These are phyloP conservation scores for Rosellinia necatrix DNA, from an alignment of 2,329 filamentous ascomycete species.

Conservation along the genomic window DNA sequence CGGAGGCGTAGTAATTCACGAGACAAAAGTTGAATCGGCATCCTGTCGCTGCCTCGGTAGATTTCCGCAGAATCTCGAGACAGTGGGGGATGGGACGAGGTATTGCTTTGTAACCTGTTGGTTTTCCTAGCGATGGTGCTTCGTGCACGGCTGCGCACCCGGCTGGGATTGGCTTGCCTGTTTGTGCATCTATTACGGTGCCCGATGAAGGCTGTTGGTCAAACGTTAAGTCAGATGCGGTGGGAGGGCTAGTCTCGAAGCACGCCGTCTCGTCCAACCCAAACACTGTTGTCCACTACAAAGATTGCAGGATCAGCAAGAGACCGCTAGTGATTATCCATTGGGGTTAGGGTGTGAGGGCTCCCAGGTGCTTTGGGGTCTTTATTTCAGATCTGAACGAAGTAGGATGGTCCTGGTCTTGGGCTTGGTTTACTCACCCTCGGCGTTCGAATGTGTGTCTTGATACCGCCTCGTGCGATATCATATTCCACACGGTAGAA, in stretches of 20 bases:
- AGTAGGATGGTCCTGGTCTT: background rate
- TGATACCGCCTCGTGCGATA: constrained; percentile 67
- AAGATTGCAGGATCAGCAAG: background rate
- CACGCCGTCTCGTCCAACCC: constrained; percentile 65
- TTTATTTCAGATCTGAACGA: background rate
- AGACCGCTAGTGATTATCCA: background rate
- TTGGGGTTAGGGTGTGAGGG: too few relatives aligned
- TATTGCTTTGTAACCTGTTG: constrained; percentile 25
- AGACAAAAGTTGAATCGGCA: constrained; percentile 77
- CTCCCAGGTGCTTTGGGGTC: too few relatives aligned
- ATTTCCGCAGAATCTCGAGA: constrained; percentile 64
- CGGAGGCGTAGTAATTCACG: constrained; percentile 82
- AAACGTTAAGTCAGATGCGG: constrained; percentile 41
- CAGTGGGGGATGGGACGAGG: constrained; percentile 75
- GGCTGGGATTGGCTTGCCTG: constrained; percentile 47
- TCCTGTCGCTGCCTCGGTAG: constrained; percentile 69
- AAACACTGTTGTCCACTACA: constrained; percentile 60
- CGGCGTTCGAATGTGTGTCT: constrained; percentile 63
- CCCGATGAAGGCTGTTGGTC: constrained; percentile 10
- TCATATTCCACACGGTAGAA: constrained; percentile 78
- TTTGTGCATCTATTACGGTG: constrained; percentile 50
- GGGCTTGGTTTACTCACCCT: constrained; percentile 6
- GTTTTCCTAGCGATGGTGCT: constrained; percentile 36
- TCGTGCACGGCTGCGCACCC: constrained; percentile 51
- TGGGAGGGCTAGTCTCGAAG: constrained; percentile 47